Evolutionary conservation across 768 basidiomycete species (phyloP).

Genomic region (Sistotremastrum suecicum): DNA sequence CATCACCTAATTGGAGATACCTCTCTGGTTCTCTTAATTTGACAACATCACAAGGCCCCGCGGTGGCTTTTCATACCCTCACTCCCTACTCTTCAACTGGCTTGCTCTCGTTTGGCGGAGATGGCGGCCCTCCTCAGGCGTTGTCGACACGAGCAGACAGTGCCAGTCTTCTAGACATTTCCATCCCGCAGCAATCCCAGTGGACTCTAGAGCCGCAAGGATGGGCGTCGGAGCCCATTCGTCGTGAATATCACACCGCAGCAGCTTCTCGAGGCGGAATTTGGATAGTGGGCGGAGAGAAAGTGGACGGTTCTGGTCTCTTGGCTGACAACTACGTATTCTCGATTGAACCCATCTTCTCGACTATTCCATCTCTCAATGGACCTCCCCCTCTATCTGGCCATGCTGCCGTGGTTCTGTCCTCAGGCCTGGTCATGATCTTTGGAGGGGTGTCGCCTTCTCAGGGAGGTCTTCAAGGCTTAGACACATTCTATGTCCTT

Average conservation of each 20-base stretch:
- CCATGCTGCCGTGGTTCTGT: conserved; percentile 55
- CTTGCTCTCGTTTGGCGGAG: conserved; percentile 63
- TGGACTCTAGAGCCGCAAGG: conserved; percentile 34
- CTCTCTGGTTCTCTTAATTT: conserved; percentile 32
- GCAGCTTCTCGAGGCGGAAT: conserved; percentile 35
- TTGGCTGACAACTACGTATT: conserved; percentile 58
- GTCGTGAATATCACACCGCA: conserved; percentile 66
- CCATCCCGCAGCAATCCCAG: conserved; percentile 20
- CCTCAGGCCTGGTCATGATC: conserved; percentile 54
- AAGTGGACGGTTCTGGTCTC: conserved; percentile 62
- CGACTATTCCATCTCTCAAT: conserved; percentile 33
- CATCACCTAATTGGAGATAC: conserved; percentile 56
- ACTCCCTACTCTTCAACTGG: conserved; percentile 44
- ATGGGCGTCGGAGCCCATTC: conserved; percentile 55
- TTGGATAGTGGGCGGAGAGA: conserved; percentile 69
- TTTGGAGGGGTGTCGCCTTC: conserved; percentile 58
- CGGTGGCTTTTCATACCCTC: conserved; percentile 69
- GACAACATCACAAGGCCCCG: conserved; percentile 36
- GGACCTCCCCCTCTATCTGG: conserved; percentile 60
- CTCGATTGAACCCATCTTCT: conserved; percentile 38
- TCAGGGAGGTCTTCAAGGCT: conserved; percentile 31
- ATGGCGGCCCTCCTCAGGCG: conserved; percentile 40
- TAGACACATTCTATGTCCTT: conserved; percentile 48
- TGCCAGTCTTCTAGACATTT: conserved; percentile 37
- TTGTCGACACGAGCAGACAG: conserved; percentile 48